A percentile compares a stretch with the other conserved stretches of the same genome.
Conservation (phyloP, 2,329 filamentous ascomycete genomes). For the Xylariaceae sp. region DNA sequence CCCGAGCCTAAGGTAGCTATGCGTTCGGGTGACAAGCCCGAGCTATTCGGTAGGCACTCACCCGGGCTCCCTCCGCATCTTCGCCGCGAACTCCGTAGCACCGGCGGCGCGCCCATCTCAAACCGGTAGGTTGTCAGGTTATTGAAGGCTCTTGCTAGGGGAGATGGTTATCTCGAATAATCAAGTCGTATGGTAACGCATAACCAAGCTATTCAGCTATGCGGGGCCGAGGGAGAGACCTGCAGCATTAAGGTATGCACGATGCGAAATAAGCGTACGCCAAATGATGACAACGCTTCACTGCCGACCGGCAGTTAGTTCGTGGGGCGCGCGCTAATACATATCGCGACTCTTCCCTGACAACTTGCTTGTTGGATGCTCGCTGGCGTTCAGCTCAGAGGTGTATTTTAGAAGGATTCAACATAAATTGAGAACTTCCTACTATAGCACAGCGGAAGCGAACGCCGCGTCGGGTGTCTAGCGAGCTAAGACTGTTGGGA, state of each 20-base stretch:
- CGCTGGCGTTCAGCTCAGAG: too few species aligned
- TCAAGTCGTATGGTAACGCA: slow-evolving; percentile 5
- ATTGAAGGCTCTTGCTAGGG: not conserved
- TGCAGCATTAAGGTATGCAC: slow-evolving; percentile 2
- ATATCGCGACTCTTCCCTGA: too few species aligned
- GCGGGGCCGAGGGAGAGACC: slow-evolving; percentile 6
- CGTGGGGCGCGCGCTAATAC: too few species aligned
- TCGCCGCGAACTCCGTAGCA: not conserved
- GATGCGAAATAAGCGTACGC: not conserved
- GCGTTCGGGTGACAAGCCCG: not conserved
- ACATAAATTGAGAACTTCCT: too few species aligned
- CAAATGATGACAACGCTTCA: too few species aligned
- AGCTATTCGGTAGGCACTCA: slow-evolving; percentile 2
- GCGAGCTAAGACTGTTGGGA: too few species aligned
- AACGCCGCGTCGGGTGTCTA: too few species aligned
- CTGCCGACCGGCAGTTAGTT: too few species aligned
- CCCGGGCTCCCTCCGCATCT: not conserved
- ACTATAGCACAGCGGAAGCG: too few species aligned
- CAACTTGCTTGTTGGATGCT: too few species aligned
- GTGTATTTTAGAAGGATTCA: too few species aligned
- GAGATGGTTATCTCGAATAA: slow-evolving; percentile 5
- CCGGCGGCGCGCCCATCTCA: slow-evolving; percentile 5
- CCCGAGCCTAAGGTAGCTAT: not conserved
- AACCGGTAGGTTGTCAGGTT: slow-evolving; percentile 10
- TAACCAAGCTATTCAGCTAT: slow-evolving; percentile 6